Evolutionary conservation across 352 stramenopile genomes (phyloP).

Genomic region (Phytophthora ramorum): DNA sequence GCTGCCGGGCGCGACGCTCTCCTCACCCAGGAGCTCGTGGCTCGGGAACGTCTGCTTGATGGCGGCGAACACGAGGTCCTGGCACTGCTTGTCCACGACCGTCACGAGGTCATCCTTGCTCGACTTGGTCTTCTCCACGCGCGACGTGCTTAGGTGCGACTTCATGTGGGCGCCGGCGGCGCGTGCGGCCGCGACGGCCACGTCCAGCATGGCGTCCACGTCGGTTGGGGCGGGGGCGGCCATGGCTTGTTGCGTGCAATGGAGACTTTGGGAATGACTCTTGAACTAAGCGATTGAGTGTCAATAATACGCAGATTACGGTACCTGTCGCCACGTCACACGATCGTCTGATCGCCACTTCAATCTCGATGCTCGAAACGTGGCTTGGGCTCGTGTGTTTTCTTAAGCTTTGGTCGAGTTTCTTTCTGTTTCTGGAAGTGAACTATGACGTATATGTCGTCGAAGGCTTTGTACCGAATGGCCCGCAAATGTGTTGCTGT

Average conservation of each 20-base stretch:
- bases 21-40: conserved; percentile 95
- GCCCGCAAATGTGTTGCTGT: too few species aligned
- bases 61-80: conserved; percentile 86
- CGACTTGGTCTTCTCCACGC: conserved; percentile 87
- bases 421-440: too few species aligned
- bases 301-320: background rate
- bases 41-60: conserved; percentile 82
- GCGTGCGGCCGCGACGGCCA: conserved; percentile 65
- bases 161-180: conserved; percentile 80
- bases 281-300: background rate
- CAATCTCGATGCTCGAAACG: conserved; percentile 1
- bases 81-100: conserved; percentile 93
- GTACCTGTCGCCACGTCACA: background rate
- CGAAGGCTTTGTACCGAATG: too few species aligned
- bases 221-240: conserved; percentile 27
- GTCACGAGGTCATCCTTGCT: conserved; percentile 96
- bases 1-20: conserved; percentile 89
- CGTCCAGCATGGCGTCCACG: conserved; percentile 54
- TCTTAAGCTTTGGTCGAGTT: too few species aligned
- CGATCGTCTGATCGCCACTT: conserved; percentile 4
- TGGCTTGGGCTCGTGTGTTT: too few species aligned
- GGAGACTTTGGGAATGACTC: background rate
- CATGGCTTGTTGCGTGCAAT: conserved; percentile 11
- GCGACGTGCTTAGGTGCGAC: conserved; percentile 56
- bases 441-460: too few species aligned